These are phyloP conservation scores for Pelargonium nanum DNA, from an alignment of 345 rosid species.

Conservation along the genomic window DNA sequence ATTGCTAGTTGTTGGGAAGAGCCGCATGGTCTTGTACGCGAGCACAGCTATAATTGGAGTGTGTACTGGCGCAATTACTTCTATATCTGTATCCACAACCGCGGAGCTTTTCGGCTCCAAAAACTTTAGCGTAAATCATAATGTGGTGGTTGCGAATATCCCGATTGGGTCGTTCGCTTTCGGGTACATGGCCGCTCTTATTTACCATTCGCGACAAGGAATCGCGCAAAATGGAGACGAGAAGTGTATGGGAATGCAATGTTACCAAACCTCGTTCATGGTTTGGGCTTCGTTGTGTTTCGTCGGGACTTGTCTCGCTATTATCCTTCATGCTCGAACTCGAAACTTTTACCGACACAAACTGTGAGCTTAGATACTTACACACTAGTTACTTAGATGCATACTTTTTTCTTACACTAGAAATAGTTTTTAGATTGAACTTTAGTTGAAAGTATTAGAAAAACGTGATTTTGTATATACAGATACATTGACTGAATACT, in stretches of 20 bases:
- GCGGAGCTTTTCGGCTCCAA: slow-evolving; percentile 66
- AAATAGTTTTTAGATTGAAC: too few species aligned
- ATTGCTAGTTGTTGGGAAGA: slow-evolving; percentile 30
- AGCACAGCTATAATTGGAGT: slow-evolving; percentile 66
- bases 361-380: too few species aligned
- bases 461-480: too few species aligned
- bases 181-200: slow-evolving; percentile 59
- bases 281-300: slow-evolving; percentile 60
- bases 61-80: slow-evolving; percentile 67
- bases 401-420: too few species aligned
- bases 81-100: slow-evolving; percentile 60
- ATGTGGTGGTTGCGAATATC: slow-evolving; percentile 61
- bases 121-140: slow-evolving; percentile 75
- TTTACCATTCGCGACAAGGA: slow-evolving; percentile 32
- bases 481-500: too few species aligned
- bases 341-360: slow-evolving; percentile 38
- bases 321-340: slow-evolving; percentile 39
- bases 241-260: slow-evolving; percentile 55
- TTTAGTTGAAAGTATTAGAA: too few species aligned
- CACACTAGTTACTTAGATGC: too few species aligned
- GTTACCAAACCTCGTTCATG: slow-evolving; percentile 54
- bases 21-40: slow-evolving; percentile 29
- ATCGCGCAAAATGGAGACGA: slow-evolving; percentile 17
- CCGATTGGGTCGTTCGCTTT: slow-evolving; percentile 72
- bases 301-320: slow-evolving; percentile 44